Evolutionary conservation across 805 yeast genomes (phyloP), one percentile per base, ranked within the genome.

Genomic region (Saturnispora diversa): DNA sequence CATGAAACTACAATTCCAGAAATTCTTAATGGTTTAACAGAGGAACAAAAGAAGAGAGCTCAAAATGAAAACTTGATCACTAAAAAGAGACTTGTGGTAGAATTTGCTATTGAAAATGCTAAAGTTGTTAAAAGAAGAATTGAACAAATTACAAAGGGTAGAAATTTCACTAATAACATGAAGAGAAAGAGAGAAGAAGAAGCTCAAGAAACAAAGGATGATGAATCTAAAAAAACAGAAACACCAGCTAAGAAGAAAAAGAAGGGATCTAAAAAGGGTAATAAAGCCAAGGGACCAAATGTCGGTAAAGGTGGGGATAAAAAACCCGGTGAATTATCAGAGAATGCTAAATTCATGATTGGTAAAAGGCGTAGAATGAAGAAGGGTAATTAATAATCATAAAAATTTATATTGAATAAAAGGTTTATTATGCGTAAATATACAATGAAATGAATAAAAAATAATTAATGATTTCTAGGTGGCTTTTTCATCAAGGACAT

Each of bases 21-120:
- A 60, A 72, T 86, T 30, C 44, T 71, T 16, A 84, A 72, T 48
- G 88, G 90, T n/a, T 58, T 82, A 43, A 64, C 67, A 24, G 86
- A 77, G 3, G 86, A 82, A 35, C 88, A 83, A 53, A 65, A 67
- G 58, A 75, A 76, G 50, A 35, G 58, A 7, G 77, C 75, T 2
- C 67, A 69, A 40, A 50, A 68, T 20, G 87, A 80, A 35, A 75
- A 74, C 7, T 35, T 50, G 6, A 52, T 68, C 28, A 67, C 70
- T 41, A 75, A 74, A 56, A 77, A 96, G 65, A 76, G 85, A 46
- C 68, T 92, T 44, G 84, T 90, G 53, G 97, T 77, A 24, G 98
- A 92, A 59, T 92, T 92, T 67, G 97, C 98, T 5, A 72, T 92
- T 53, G 98, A 92, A 59, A 87, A 92, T 59, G 94, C 97, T 23